phyloP scores from a whole-genome alignment of 257 asterid species.

The Thymus mandschuricus region DNA sequence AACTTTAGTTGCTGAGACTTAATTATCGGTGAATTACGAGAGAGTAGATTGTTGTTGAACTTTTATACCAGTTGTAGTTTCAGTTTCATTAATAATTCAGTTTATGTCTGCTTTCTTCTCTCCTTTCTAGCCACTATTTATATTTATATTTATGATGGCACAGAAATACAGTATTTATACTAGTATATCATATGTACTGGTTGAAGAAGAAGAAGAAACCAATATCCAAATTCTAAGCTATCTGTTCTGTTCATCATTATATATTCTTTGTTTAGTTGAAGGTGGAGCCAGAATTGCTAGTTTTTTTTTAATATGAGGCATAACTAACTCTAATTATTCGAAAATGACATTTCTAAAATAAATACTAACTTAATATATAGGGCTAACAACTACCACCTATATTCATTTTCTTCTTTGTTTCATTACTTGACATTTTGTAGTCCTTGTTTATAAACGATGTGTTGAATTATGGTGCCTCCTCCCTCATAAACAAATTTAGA shows the following conservation, averaged over 20 bases:
- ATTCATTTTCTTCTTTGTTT: conserved; percentile 14
- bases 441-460: neutral
- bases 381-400: conserved; percentile 40
- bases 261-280: neutral
- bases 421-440: neutral
- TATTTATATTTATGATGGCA: neutral
- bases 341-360: conserved; percentile 29
- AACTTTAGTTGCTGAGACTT: conserved; percentile 33
- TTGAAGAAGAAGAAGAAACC: no score
- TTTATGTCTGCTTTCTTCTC: neutral
- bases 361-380: neutral
- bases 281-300: conserved; percentile 11
- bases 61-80: neutral
- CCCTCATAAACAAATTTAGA: conserved; percentile 1
- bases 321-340: conserved; percentile 15
- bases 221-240: conserved; percentile 1
- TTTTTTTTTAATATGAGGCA: neutral
- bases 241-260: neutral
- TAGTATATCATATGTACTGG: no score
- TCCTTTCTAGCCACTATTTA: neutral
- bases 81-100: neutral
- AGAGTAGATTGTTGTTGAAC: conserved; percentile 34
- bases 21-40: conserved; percentile 51
- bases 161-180: no score
- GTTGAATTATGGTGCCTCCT: conserved; percentile 23